Evolutionary conservation across 129 eudicot genomes (phyloP), one percentile per base, ranked within the genome.

Genomic region (Artemisia annua): DNA sequence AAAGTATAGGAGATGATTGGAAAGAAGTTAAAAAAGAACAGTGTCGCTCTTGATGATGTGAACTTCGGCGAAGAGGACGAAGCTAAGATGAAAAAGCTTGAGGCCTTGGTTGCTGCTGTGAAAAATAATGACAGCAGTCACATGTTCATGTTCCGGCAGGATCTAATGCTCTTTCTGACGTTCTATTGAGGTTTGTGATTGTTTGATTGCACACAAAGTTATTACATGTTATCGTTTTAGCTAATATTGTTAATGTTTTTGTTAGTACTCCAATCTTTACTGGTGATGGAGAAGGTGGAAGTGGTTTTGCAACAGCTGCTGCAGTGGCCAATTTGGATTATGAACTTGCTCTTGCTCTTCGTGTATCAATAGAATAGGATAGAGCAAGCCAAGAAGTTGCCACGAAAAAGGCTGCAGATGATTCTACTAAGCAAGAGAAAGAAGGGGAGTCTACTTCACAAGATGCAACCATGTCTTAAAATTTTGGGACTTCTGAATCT

Each of bases 341-440:
- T 24, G 97, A 95, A 76, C 91, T 95, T 75, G 97, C 99, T 67
- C 99, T 90, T 78, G 99, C 99, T 39, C 96, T 95, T 52, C 85
- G 97, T 55, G 97, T 90, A 48, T 95, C 99, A 55, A 88, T 95
- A 97, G 97, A 95, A 65, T 97, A 90, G 74, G 99, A 90, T 82
- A 90, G 97, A 82, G 99, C 97, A 11, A 86, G 99, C 65, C 99
- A 88, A 81, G 99, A 90, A 85, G 97, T 92, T 22, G 97, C 96
- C 75, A 97, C 99, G 1, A 94, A 94, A 70, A 90, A 83, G 80
- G 97, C 99, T 79, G 94, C 96, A 18, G 97, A 90, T 61, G 98
- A 87, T 67, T 82, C 91, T 66, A 67, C 85, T 32, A 83, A 87
- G 66, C 82, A 79, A 26, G 28, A 1, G 28, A 26, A 26, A 81